Evolutionary conservation across 2,329 filamentous ascomycete species (phyloP), one percentile per base, ranked within the genome.

Genomic region (Chaetothyriales sp.): DNA sequence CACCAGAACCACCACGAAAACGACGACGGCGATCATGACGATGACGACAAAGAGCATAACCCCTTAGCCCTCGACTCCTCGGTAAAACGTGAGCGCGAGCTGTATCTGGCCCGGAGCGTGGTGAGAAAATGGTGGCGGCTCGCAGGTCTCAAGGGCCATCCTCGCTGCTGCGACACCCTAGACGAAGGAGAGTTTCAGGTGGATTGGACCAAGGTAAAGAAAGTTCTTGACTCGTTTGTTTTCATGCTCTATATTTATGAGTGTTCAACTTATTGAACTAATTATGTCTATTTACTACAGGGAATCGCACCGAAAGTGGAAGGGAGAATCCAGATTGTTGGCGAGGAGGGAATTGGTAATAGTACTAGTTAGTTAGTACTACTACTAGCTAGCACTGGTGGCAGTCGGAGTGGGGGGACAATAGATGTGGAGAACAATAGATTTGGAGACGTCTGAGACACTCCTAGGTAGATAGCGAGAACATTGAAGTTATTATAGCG

Each of bases 261-360:
- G 18, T 15, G n/a, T 48, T 10, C 47, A 37, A n/a, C 28, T 13
- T 46, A 8, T 33, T 5, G 22, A 33, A 18, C 18, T 18, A 49
- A 20, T n/a, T 7, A n/a, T 5, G 37, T 18, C 5, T 43, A 19
- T 43, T 50, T 19, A 50, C 19, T 7, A 40, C 46, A 78, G 55
- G 83, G 86, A 1, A 89, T 94, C 65, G 80, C 83, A 51, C 89
- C 89, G 0, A 76, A 77, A 52, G 55, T 90, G 7, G 88, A 94
- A 64, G 87, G 86, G 1, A 77, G 88, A 47, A 94, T 94, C 51
- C 60, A 46, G 37, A 62, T 62, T 33, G 43, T 54, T 15, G 49
- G 49, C 6, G 44, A 33, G 3, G 45, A 47, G 44, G 50, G 44
- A 43, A 15, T 45, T 2, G n/a, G 8, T 9, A 45, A 45, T 19